Percentiles rank a stretch among this genome's conserved stretches.
Conservation (phyloP, 1,284 basidiomycete species). For the Naganishia sp. region DNA sequence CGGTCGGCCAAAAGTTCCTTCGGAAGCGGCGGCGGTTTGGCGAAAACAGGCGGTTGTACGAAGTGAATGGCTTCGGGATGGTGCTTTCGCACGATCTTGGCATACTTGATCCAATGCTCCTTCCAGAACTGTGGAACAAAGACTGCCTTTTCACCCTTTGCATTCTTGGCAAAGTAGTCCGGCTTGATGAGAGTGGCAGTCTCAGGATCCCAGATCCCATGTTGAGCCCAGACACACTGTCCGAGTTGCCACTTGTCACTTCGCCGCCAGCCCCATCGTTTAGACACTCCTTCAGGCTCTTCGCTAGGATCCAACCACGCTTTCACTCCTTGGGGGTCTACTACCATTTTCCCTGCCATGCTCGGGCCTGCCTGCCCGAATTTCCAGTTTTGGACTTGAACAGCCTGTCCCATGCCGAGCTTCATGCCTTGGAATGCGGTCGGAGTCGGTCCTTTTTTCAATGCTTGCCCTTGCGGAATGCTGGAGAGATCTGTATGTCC, state of each 20-base stretch:
- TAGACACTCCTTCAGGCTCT: conserved; percentile 52
- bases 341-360: conserved; percentile 67
- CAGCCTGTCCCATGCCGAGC: conserved; percentile 81
- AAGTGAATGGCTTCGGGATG: conserved; percentile 89
- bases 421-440: conserved; percentile 80
- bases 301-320: conserved; percentile 68
- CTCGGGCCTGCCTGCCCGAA: conserved; percentile 80
- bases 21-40: conserved; percentile 64
- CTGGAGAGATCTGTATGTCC: conserved; percentile 72
- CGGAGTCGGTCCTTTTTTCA: conserved; percentile 83
- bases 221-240: conserved; percentile 85
- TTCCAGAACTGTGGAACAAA: conserved; percentile 84
- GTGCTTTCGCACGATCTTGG: conserved; percentile 64
- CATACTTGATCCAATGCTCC: conserved; percentile 70
- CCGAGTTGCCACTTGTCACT: conserved; percentile 77
- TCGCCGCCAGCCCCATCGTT: conserved; percentile 78
- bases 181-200: conserved; percentile 69
- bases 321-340: conserved; percentile 78
- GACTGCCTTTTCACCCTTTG: conserved; percentile 58
- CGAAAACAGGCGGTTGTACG: conserved; percentile 90
- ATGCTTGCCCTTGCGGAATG: conserved; percentile 66
- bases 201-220: conserved; percentile 84
- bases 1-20: conserved; percentile 68
- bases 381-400: conserved; percentile 73
- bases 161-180: conserved; percentile 69